Base-by-base conservation (phyloP, 805 yeast species). In the Kuraishia piskuri region DNA sequence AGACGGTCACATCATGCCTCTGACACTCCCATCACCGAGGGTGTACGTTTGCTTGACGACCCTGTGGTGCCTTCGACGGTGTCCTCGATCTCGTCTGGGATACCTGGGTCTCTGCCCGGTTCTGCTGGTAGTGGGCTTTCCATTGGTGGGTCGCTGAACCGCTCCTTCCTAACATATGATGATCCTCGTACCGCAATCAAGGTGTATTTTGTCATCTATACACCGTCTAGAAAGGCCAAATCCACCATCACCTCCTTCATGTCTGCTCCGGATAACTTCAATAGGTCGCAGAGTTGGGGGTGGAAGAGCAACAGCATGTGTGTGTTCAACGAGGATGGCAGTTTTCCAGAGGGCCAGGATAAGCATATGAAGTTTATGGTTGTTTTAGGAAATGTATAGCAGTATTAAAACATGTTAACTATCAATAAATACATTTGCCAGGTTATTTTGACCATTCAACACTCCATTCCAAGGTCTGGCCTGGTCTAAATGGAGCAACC, bases 401-500 rank as follows among this genome's bases (percentile, higher is more conserved):
- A 7, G 8, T n/a, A 47, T 7, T 40, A n/a, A 40, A 8, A 40
- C 12, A 22, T 12, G 24, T 22, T 25, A 7, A 7, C 6, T 25
- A 25, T 25, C 10, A 25, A 10, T 25, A 25, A 25, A 25, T n/a
- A 40, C 5, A 20, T 40, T 6, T 7, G n/a, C 46, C 5, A 40
- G 10, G 22, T 21, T 45, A 25, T 20, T 9, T n/a, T 3, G 21
- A 67, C 97, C 97, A 91, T 68, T 85, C 87, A 4, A 82, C 78
- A 9, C 80, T 68, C 90, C 95, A 92, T 31, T 74, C 63, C 50
- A 92, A 75, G 53, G 74, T 77, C 52, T 86, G 82, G 19, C 96
- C 96, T 7, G 97, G 90, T 60, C 75, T 77, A 76, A 92, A 92
- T 8, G 97, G 98, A 19, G 90, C 92, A 36, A 87, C 84, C 14